Evolutionary conservation across 352 stramenopile species (phyloP), one percentile per base, ranked within the genome.

Genomic region (Aphanomyces cochlioides): DNA sequence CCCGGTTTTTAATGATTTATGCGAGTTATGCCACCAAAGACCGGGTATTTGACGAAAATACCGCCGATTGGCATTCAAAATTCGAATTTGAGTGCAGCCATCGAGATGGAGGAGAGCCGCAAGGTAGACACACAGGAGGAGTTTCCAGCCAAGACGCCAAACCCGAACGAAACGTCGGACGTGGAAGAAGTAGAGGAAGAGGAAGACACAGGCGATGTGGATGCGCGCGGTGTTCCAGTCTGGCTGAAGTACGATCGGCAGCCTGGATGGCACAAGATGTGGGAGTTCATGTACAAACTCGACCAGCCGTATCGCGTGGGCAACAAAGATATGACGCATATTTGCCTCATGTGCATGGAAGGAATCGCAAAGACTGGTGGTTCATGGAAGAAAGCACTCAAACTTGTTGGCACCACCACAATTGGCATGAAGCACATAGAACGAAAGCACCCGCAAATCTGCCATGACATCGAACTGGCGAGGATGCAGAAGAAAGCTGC

Each of bases 341-440:
- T 59, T 38, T 67, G 48, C 21, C 48, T 59, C 45, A 67, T 59
- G 48, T 67, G 60, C 45, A 67, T 67, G 60, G 45, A 67, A 1
- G 19, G 10, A 19, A 59, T 59, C n/a, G 60, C 48, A 28, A 59
- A 59, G 48, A 47, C 54, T 21, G 54, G 54, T 15, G 54, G 54
- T 12, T 61, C 54, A 3, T 61, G 54, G 54, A 61, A 61, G 54
- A 61, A 61, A n/a, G 54, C 54, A 13, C 21, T 61, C 28, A 61
- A 61, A 37, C 19, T 61, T 37, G 54, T 61, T 28, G 28, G 28
- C n/a, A 61, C 54, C 0, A 61, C 54, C 6, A 61, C 54, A 1
- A 61, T 61, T n/a, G 54, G 54, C 19, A 61, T 61, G 54, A 61
- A 61, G n/a, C 54, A 61, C 34, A 61, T 61, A n/a, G 54, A 61